Base-by-base conservation (phyloP, 1,284 basidiomycete species). In the Erythrobasidium hasegawianum region DNA sequence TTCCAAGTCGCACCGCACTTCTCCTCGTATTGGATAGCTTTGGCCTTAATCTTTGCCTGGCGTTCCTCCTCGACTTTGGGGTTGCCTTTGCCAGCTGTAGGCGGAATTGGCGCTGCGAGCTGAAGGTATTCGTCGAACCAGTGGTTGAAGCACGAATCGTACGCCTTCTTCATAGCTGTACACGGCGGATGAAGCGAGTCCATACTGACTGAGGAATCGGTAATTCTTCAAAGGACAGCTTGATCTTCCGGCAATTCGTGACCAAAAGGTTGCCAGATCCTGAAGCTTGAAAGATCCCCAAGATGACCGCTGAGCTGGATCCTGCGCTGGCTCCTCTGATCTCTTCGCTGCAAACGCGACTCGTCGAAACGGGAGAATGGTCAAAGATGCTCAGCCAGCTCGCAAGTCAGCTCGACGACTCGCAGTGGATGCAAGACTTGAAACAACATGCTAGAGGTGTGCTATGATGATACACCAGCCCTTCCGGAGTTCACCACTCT, bases 131-230 rank as follows among this genome's bases (percentile, higher is more conserved):
- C 62, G 29, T 57, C 55, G 40, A 65, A 65, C 62, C 64, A 67
- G 57, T 59, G 57, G 45, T 67, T 67, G 59, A 67, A 67, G 65
- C 65, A 67, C 14, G 65, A 43, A 20, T 67, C 65, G 50, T 67
- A 67, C 8, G 57, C 43, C 41, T 67, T 60, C 65, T 67, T 67
- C 20, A 67, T 41, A 1, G 65, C 39, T 47, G 65, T 67, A 57
- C 65, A 67, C 29, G 57, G 58, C 33, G 65, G 47, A 56, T 59
- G 57, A 3, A 67, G 58, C 13, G 65, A 67, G 29, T 67, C 65
- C 62, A 65, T 65, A 14, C 2, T 40, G n/a, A 33, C 1, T 2
- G 54, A 53, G 39, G 20, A 53, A 40, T 41, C 22, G 41, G 45
- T 41, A 41, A 49, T 24, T 41, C 18, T 4, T 9, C 20, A 57